A percentile compares a stretch with the other conserved stretches of the same genome.
phyloP scores from a whole-genome alignment of 306 rosid genomes.

The Chamaecrista fasciculata region DNA sequence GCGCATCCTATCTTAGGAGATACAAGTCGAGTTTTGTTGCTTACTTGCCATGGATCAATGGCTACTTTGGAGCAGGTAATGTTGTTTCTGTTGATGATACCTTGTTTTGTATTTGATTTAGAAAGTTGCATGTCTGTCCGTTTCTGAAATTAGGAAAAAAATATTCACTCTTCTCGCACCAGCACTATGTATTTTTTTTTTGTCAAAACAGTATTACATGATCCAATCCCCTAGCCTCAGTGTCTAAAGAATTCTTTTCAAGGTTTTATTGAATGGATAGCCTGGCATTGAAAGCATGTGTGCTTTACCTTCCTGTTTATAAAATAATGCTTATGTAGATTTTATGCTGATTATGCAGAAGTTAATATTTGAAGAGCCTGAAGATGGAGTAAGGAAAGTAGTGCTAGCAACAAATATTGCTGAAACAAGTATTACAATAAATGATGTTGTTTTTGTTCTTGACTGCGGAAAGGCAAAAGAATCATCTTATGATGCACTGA shows the following conservation, averaged over 20 bases:
- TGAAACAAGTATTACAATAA: slow-evolving; percentile 91
- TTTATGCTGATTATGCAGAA: slow-evolving; percentile 60
- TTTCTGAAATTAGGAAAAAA: neutral
- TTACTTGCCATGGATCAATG: slow-evolving; percentile 95
- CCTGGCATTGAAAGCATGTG: neutral
- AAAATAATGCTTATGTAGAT: slow-evolving; percentile 20
- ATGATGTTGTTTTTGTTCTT: slow-evolving; percentile 87
- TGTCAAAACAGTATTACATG: neutral
- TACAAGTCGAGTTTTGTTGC: slow-evolving; percentile 64
- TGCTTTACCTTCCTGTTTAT: slow-evolving; percentile 16
- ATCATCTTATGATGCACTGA: slow-evolving; percentile 94
- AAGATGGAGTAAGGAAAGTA: slow-evolving; percentile 81
- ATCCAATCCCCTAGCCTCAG: neutral
- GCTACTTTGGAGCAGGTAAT: slow-evolving; percentile 89
- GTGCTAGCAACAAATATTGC: slow-evolving; percentile 97
- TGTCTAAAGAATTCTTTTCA: slow-evolving; percentile 11
- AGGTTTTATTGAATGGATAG: neutral
- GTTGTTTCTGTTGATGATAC: slow-evolving; percentile 23
- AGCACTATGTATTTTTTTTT: neutral
- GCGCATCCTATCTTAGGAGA: slow-evolving; percentile 75
- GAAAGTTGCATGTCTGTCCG: neutral
- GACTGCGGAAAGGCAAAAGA: slow-evolving; percentile 99
- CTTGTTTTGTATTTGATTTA: slow-evolving; percentile 3
- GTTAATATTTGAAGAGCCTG: slow-evolving; percentile 80
- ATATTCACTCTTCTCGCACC: neutral